Evolutionary conservation across 2,329 filamentous ascomycete species (phyloP).

Genomic region (Sarocladium strictum): DNA sequence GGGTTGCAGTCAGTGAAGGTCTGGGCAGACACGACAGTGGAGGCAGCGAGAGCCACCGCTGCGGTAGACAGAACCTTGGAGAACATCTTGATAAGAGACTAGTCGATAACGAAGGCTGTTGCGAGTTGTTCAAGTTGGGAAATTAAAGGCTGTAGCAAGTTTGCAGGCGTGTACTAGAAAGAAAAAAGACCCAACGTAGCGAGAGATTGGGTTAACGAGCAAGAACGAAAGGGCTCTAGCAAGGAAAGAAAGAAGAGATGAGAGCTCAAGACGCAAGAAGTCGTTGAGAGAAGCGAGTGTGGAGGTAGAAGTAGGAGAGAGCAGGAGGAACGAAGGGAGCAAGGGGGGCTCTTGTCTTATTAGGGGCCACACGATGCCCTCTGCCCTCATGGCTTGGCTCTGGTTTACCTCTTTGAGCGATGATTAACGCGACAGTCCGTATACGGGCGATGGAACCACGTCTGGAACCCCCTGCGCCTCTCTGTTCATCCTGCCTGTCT

Average conservation of each 20-base stretch:
- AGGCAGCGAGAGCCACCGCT: slow-evolving; percentile 43
- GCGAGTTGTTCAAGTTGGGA: no score
- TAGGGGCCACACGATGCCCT: slow-evolving; percentile 6
- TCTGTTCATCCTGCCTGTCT: not conserved
- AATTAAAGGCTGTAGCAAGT: slow-evolving; percentile 5
- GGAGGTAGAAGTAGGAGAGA: slow-evolving; percentile 7
- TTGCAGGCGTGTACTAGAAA: not conserved
- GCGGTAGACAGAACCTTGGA: slow-evolving; percentile 40
- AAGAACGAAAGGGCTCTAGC: slow-evolving; percentile 7
- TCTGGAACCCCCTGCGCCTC: not conserved
- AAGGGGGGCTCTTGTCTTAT: slow-evolving; percentile 9
- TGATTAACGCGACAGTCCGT: not conserved
- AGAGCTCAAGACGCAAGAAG: slow-evolving; percentile 6
- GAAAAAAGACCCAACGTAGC: slow-evolving; percentile 9
- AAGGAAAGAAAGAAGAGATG: slow-evolving; percentile 2
- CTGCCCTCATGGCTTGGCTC: not conserved
- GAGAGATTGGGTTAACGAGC: slow-evolving; percentile 5
- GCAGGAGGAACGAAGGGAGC: slow-evolving; percentile 5
- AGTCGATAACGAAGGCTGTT: not conserved
- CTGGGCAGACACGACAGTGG: slow-evolving; percentile 46
- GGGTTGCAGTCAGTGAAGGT: slow-evolving; percentile 53
- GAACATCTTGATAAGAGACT: slow-evolving; percentile 28
- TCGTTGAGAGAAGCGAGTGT: slow-evolving; percentile 10
- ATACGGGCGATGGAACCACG: not conserved
- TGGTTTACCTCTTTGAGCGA: not conserved